Conservation (phyloP, 1,139 yeast species). For the Blastobotrys petasosporus region DNA sequence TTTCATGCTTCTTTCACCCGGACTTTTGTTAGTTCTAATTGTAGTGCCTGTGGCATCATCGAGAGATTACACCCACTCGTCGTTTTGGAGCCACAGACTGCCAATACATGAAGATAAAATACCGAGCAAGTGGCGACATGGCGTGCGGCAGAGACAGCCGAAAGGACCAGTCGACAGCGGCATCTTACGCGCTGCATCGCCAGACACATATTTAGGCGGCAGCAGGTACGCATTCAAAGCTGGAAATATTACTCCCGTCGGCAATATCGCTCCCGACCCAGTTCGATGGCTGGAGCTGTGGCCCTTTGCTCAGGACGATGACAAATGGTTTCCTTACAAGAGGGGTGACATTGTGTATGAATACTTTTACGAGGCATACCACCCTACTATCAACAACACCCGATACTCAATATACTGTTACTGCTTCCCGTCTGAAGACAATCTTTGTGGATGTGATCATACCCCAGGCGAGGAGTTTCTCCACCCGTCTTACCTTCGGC, state of each 20-base stretch:
- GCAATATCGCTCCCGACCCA: constrained; percentile 1
- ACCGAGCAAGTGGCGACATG: too few relatives aligned
- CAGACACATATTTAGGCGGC: constrained; percentile 3
- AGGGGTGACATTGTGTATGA: neutral
- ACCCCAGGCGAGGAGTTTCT: neutral
- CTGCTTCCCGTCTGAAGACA: constrained; percentile 3
- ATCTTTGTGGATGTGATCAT: constrained; percentile 4
- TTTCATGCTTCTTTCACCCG: too few relatives aligned
- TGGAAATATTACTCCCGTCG: neutral
- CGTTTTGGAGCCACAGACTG: too few relatives aligned
- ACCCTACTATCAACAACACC: neutral
- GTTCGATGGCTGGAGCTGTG: constrained; percentile 1
- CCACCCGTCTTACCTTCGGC: neutral
- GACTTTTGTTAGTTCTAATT: too few relatives aligned
- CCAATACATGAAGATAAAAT: too few relatives aligned
- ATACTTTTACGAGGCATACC: constrained; percentile 3
- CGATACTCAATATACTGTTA: constrained; percentile 3
- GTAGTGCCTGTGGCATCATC: too few relatives aligned
- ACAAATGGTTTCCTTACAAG: too few relatives aligned
- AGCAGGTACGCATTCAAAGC: neutral
- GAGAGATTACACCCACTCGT: too few relatives aligned
- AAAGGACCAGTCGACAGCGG: too few relatives aligned
- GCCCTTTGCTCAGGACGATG: neutral
- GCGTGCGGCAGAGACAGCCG: too few relatives aligned
- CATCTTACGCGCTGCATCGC: too few relatives aligned